Evolutionary conservation across 2,329 filamentous ascomycete genomes (phyloP).

Genomic region (Orbilia quercus): DNA sequence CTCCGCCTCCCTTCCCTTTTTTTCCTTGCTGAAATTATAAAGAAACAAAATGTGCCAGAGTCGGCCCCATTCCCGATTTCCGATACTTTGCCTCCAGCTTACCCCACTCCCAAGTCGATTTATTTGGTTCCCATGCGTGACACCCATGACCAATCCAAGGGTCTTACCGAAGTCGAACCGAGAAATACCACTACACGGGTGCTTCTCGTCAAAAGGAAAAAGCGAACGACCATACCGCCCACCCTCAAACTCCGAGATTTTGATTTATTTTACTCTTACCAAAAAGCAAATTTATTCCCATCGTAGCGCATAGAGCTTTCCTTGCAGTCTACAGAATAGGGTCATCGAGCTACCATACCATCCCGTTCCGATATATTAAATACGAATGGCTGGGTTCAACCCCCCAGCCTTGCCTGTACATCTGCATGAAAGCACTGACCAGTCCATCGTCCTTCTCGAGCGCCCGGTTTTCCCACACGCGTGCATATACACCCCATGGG

Average conservation of each 20-base stretch:
- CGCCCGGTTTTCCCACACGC: no score
- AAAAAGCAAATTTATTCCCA: not conserved
- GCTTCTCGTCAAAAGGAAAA: no score
- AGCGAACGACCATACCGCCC: slow-evolving; percentile 8
- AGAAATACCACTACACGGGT: slow-evolving; percentile 24
- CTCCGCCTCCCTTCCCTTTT: slow-evolving; percentile 3
- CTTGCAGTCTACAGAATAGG: slow-evolving; percentile 8
- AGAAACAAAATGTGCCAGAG: not conserved
- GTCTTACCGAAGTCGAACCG: slow-evolving; percentile 56
- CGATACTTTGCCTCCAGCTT: slow-evolving; percentile 27
- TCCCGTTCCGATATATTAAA: slow-evolving; percentile 8
- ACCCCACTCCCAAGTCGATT: slow-evolving; percentile 37
- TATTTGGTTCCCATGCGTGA: slow-evolving; percentile 11
- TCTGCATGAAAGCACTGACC: not conserved
- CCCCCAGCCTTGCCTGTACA: not conserved
- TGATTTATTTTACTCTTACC: not conserved
- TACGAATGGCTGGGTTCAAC: not conserved
- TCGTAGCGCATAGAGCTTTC: slow-evolving; percentile 18
- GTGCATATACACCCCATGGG: not conserved
- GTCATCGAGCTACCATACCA: not conserved
- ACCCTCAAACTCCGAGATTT: slow-evolving; percentile 53
- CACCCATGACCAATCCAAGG: slow-evolving; percentile 48
- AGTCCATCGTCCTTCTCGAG: slow-evolving; percentile 9
- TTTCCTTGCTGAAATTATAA: not conserved
- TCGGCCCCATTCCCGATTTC: slow-evolving; percentile 57